Evolutionary conservation across 2,329 filamentous ascomycete genomes (phyloP), one percentile per base, ranked within the genome.

Genomic region (Beauveria scarabaeidicola): DNA sequence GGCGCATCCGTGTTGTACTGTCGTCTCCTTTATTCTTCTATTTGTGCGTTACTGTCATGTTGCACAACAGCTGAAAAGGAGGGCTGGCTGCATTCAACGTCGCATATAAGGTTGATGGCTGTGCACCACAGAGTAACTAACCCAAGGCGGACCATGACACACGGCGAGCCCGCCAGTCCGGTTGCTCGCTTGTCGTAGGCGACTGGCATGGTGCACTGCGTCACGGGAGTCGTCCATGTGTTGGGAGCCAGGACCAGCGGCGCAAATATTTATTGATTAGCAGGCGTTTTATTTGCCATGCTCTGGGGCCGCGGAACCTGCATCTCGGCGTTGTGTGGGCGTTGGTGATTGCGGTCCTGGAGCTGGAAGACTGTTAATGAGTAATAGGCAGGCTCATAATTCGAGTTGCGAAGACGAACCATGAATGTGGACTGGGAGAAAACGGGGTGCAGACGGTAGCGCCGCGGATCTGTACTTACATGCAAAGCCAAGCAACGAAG

Each of bases 401-500:
- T 43, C 43, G 19, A 32, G 29, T 27, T 48, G 53, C 29, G 23
- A 55, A 19, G 17, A 40, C 19, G 19, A 46, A 41, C 32, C 32
- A 50, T 48, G 32, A 36, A 15, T 36, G 55, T 43, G 36, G 46
- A 27, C 44, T 55, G 25, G 13, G 36, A 38, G 29, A 40, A 15
- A 27, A 51, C 36, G 54, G 55, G 55, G 23, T 46, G 25, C 46
- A 43, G 36, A n/a, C 46, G 25, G 38, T 44, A 52, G 47, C 56
- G 56, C 10, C 48, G 48, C 27, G 48, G 47, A 58, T 58, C 56
- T 44, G 10, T 43, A 5, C 5, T 36, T 36, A 47, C 44, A 32
- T 17, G 56, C 25, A 15, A 52, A 52, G 55, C 55, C 47, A 58
- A 58, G 56, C 56, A 52, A 38, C 27, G 25, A 50, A n/a, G 36